These are phyloP conservation scores for Zostera marina DNA, from an alignment of 116 monocot genomes.

Conservation along the genomic window DNA sequence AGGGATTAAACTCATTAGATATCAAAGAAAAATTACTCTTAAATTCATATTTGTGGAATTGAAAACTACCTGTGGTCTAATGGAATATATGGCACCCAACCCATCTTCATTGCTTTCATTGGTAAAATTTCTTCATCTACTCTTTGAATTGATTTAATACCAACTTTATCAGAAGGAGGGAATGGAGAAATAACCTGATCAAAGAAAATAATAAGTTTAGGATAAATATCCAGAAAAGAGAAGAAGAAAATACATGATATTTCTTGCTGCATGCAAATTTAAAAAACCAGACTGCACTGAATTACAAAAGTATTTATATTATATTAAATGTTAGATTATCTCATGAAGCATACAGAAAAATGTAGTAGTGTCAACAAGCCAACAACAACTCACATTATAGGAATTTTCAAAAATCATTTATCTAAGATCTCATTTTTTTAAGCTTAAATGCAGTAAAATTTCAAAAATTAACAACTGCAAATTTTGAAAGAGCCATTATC, in stretches of 20 bases:
- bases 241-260: neutral
- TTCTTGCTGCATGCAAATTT: too few species aligned
- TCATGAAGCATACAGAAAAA: too few species aligned
- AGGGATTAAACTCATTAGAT: neutral
- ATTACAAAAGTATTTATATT: too few species aligned
- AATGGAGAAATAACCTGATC: slow-evolving; percentile 69
- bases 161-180: slow-evolving; percentile 93
- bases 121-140: slow-evolving; percentile 80
- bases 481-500: neutral
- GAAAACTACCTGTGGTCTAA: slow-evolving; percentile 39
- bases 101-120: slow-evolving; percentile 95
- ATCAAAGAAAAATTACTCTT: neutral
- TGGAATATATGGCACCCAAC: slow-evolving; percentile 88
- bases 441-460: too few species aligned
- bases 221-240: neutral
- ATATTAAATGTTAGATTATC: too few species aligned
- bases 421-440: too few species aligned
- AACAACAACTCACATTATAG: too few species aligned
- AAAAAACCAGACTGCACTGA: too few species aligned
- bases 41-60: neutral
- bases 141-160: slow-evolving; percentile 77
- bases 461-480: neutral
- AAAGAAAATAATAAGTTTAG: neutral
- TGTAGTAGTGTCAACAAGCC: too few species aligned
- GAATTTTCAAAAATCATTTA: too few species aligned